Evolutionary conservation across 1,284 basidiomycete genomes (phyloP).

Genomic region (Ganoderma resinaceum): DNA sequence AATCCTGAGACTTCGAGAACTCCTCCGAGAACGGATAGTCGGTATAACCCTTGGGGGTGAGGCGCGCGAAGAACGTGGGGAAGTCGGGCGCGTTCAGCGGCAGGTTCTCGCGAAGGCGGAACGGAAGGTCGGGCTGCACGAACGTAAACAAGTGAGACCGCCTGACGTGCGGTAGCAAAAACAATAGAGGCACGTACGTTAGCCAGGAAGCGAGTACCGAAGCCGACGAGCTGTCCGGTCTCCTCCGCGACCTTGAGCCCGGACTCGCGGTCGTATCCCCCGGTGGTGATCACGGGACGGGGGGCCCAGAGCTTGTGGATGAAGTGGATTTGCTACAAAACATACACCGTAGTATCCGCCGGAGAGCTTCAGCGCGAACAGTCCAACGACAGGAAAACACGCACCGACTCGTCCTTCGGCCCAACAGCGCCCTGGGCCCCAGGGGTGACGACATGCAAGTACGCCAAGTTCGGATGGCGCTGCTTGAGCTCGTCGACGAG

Average conservation of each 20-base stretch:
- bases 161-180: neutral
- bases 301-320: conserved; percentile 39
- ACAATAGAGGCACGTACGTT: conserved; percentile 40
- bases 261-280: conserved; percentile 32
- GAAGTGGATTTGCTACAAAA: conserved; percentile 26
- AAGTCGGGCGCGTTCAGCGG: conserved; percentile 21
- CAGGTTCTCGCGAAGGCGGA: conserved; percentile 26
- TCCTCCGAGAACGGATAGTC: conserved; percentile 32
- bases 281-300: conserved; percentile 42
- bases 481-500: conserved; percentile 45
- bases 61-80: conserved; percentile 29
- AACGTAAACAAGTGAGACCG: neutral
- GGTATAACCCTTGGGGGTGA: conserved; percentile 36
- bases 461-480: conserved; percentile 56
- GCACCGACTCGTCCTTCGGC: conserved; percentile 9
- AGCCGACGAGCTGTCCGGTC: conserved; percentile 48
- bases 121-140: conserved; percentile 30
- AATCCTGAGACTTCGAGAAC: conserved; percentile 16
- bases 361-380: neutral
- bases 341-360: neutral
- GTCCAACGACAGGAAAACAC: neutral
- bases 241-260: conserved; percentile 39
- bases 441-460: conserved; percentile 57
- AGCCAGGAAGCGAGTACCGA: conserved; percentile 54
- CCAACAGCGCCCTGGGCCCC: conserved; percentile 34